A percentile compares a stretch with the other conserved stretches of the same genome.
phyloP scores from a whole-genome alignment of 257 asterid species.

The Fraxinus anomala region DNA sequence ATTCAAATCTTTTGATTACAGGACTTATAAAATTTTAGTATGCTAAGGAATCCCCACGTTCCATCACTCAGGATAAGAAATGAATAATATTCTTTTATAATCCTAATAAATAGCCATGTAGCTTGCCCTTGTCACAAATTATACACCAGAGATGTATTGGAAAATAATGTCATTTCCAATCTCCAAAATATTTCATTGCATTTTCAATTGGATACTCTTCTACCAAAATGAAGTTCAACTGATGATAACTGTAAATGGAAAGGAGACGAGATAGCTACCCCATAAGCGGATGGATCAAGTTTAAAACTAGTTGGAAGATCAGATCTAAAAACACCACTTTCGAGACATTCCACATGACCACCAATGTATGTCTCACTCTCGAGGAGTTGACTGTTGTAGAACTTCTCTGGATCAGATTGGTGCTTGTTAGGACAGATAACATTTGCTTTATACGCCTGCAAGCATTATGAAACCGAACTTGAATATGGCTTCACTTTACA shows the following conservation, averaged over 20 bases:
- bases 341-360: slow-evolving; percentile 98
- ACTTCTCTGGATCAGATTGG: slow-evolving; percentile 97
- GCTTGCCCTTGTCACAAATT: slow-evolving; percentile 10
- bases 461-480: slow-evolving; percentile 31
- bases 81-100: slow-evolving; percentile 17
- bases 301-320: slow-evolving; percentile 94
- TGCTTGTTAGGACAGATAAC: slow-evolving; percentile 98
- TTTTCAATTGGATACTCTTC: background rate
- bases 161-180: slow-evolving; percentile 14
- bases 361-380: slow-evolving; percentile 99
- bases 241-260: slow-evolving; percentile 5
- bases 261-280: slow-evolving; percentile 47
- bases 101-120: slow-evolving; percentile 14
- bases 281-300: slow-evolving; percentile 86
- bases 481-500: slow-evolving; percentile 28
- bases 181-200: background rate
- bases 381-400: slow-evolving; percentile 72
- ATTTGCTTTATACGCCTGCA: slow-evolving; percentile 93
- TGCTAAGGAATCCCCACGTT: slow-evolving; percentile 15
- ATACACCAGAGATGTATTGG: slow-evolving; percentile 21
- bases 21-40: slow-evolving; percentile 3
- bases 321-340: slow-evolving; percentile 99
- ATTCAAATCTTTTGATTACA: slow-evolving; percentile 22
- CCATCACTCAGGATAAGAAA: slow-evolving; percentile 19
- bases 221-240: slow-evolving; percentile 20